Base-by-base conservation (phyloP, 345 rosid species). In the Kandelia obovata region DNA sequence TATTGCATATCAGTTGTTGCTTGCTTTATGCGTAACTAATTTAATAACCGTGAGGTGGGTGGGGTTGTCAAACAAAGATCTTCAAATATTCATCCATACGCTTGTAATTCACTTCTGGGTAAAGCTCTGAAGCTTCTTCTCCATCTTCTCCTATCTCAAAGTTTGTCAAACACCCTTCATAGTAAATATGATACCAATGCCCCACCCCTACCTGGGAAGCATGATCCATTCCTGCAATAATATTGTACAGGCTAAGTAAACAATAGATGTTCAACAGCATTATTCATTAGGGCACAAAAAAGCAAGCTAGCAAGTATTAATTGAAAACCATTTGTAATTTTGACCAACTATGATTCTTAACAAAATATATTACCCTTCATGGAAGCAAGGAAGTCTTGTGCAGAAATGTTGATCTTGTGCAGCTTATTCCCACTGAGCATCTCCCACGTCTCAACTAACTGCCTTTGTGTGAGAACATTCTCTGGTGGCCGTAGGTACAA, bases 171-270 rank as follows among this genome's bases (percentile, higher is more conserved):
- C 98, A 86, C 28, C 98, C 96, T 69, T 94, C 96, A 15, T 86
- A 94, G 75, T 78, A 94, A 0, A 94, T 81, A 64, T 94, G 96
- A 71, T 83, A 87, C 75, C 89, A 94, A 75, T 94, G 98, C 30
- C 96, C 95, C 20, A 86, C 47, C 47, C 92, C 98, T 6, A 76
- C 97, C 66, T 86, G 83, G 0, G 28, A 66, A 20, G 83, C 90
- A 61, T 79, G 78, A 62, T 85, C 93, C 86, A 71, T 20, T 2
- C 71, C 98, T 89, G 80, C 79, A 58, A 35, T 61, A 69, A 43
- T 43, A 43, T 43, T 39, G 47, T 2, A 39, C 16, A 39, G 16
- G 15, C 47, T 15, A 43, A 43, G 49, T 13, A 43, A 43, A 43
- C 17, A 43, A 43, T 15, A 43, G 17, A 3, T 13, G 17, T 43